Evolutionary conservation across 2,329 filamentous ascomycete genomes (phyloP).

Genomic region (Microdochium trichocladiopsis): DNA sequence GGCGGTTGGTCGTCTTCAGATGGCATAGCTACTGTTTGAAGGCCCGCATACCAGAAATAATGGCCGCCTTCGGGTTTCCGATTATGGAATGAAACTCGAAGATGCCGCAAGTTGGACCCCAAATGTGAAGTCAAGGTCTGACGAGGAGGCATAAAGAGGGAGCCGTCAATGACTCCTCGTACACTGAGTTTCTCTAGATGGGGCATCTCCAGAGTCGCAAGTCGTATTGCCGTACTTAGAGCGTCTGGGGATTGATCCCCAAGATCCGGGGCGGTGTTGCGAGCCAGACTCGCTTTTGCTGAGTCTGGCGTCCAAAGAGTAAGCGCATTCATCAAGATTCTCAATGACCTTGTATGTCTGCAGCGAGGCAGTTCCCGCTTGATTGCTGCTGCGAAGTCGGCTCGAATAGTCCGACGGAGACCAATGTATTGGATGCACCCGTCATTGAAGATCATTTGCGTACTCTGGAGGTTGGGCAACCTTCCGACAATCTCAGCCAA

Average conservation of each 20-base stretch:
- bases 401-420: neutral
- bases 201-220: neutral
- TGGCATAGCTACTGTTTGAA: neutral
- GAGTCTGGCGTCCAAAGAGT: neutral
- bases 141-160: neutral
- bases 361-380: neutral
- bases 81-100: neutral
- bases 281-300: neutral
- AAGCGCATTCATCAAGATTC: neutral
- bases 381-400: neutral
- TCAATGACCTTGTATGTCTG: neutral
- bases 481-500: neutral
- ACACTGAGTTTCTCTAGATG: neutral
- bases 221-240: neutral
- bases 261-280: neutral
- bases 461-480: neutral
- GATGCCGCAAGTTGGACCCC: neutral
- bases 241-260: neutral
- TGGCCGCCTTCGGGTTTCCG: neutral
- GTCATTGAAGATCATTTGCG: neutral
- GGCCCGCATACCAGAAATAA: neutral
- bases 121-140: neutral
- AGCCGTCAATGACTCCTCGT: neutral
- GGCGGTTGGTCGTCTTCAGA: neutral
- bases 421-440: neutral